Percentiles rank a stretch among this genome's conserved stretches.
Evolutionary conservation across 352 stramenopile genomes (phyloP).

Genomic region (Globisporangium radiosum): DNA sequence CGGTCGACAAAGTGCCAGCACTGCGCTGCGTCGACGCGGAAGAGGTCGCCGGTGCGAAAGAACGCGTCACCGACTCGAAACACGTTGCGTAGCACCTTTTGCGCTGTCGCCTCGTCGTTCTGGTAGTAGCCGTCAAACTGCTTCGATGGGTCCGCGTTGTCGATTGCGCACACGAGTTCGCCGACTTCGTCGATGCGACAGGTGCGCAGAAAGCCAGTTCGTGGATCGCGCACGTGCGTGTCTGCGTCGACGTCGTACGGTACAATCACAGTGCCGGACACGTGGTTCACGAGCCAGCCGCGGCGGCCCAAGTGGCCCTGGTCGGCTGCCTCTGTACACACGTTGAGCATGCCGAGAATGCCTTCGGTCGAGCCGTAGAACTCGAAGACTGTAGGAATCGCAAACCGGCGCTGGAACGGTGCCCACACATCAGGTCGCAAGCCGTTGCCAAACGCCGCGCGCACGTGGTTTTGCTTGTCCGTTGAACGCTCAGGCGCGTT

Average conservation of each 20-base stretch:
- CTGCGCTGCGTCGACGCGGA: slow-evolving; percentile 61
- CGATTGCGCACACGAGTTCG: slow-evolving; percentile 67
- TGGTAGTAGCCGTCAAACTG: slow-evolving; percentile 88
- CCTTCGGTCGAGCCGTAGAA: slow-evolving; percentile 92
- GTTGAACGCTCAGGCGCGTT: slow-evolving; percentile 36
- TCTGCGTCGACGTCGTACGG: slow-evolving; percentile 75
- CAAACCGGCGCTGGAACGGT: slow-evolving; percentile 82
- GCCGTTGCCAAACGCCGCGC: slow-evolving; percentile 88
- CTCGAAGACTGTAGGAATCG: slow-evolving; percentile 83
- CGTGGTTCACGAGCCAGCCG: slow-evolving; percentile 37
- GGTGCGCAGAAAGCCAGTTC: slow-evolving; percentile 41
- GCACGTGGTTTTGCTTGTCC: slow-evolving; percentile 64
- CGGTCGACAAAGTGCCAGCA: slow-evolving; percentile 90
- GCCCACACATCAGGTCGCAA: slow-evolving; percentile 86
- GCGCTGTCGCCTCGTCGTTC: slow-evolving; percentile 63
- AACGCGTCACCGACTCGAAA: slow-evolving; percentile 84
- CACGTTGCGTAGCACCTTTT: slow-evolving; percentile 81
- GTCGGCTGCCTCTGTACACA: slow-evolving; percentile 48
- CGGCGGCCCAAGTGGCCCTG: slow-evolving; percentile 62
- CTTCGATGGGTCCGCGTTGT: slow-evolving; percentile 38
- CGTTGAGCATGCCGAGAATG: slow-evolving; percentile 75
- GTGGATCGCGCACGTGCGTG: slow-evolving; percentile 39
- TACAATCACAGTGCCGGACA: slow-evolving; percentile 69
- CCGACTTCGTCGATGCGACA: slow-evolving; percentile 57
- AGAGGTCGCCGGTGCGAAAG: slow-evolving; percentile 89